Percentiles rank a stretch among this genome's conserved stretches.
phyloP scores from a whole-genome alignment of 768 basidiomycete species.

The Termitomyces titanicus region DNA sequence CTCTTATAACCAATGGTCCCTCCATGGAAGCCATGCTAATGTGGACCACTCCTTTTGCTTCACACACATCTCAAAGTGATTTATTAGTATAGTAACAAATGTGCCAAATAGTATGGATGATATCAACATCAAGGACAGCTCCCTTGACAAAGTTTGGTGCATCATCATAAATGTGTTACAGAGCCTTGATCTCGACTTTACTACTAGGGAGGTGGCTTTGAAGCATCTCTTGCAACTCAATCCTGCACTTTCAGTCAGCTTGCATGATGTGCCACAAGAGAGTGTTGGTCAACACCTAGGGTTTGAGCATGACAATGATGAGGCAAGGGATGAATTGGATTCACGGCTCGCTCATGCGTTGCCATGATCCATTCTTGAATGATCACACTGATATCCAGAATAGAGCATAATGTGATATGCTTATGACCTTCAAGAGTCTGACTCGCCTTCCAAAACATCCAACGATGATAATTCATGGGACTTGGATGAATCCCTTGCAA shows the following conservation, averaged over 20 bases:
- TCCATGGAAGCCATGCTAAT: too few species aligned
- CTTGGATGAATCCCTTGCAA: constrained; percentile 24
- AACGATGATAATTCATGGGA: constrained; percentile 43
- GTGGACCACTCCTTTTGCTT: too few species aligned
- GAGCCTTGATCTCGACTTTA: background rate
- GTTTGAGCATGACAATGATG: constrained; percentile 46
- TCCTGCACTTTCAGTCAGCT: constrained; percentile 75
- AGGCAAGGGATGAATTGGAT: constrained; percentile 60
- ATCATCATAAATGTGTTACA: constrained; percentile 18
- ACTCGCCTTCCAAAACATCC: constrained; percentile 44
- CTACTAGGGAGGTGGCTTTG: constrained; percentile 31
- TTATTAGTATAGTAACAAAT: too few species aligned
- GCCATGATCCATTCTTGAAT: background rate
- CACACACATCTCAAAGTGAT: too few species aligned
- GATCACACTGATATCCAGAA: background rate
- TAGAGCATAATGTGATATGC: constrained; percentile 68
- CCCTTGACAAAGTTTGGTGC: constrained; percentile 76
- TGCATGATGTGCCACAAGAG: constrained; percentile 80
- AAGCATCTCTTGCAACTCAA: constrained; percentile 38
- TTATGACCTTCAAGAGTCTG: constrained; percentile 53
- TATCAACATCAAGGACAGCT: constrained; percentile 76
- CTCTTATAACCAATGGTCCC: too few species aligned
- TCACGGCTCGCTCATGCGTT: constrained; percentile 64
- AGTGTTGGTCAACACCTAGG: constrained; percentile 63
- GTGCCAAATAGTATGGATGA: constrained; percentile 93